phyloP scores from a whole-genome alignment of 2,329 filamentous ascomycete genomes.

The Cladophialophora carrionii region DNA sequence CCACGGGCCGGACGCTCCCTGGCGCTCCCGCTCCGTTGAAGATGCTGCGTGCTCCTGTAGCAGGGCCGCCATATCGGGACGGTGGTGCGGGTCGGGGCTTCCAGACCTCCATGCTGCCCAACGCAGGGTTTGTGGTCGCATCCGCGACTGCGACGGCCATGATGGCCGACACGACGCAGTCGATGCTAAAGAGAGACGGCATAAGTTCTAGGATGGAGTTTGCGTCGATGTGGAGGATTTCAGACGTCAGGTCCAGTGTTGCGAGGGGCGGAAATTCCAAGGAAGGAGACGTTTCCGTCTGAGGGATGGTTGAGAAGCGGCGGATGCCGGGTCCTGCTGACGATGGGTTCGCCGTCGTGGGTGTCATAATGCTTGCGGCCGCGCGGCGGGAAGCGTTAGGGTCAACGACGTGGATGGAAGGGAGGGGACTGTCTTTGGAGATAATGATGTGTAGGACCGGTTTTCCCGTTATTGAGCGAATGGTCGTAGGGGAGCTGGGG shows the following conservation, averaged over 20 bases:
- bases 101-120: conserved; percentile 44
- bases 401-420: conserved; percentile 45
- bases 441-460: conserved; percentile 49
- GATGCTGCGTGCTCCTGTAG: conserved; percentile 1
- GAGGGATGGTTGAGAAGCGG: conserved; percentile 45
- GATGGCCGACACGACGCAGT: conserved; percentile 52
- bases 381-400: conserved; percentile 41
- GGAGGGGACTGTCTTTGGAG: conserved; percentile 45
- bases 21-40: conserved; percentile 4
- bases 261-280: conserved; percentile 42
- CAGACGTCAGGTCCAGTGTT: conserved; percentile 49
- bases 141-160: conserved; percentile 52
- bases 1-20: conserved; percentile 38
- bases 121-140: conserved; percentile 45
- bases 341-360: conserved; percentile 5
- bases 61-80: conserved; percentile 17
- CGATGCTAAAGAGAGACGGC: conserved; percentile 53
- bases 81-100: conserved; percentile 34
- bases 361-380: conserved; percentile 32
- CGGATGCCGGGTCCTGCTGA: conserved; percentile 29
- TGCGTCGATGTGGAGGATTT: conserved; percentile 46
- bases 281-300: conserved; percentile 43
- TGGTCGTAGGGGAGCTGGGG: conserved; percentile 17
- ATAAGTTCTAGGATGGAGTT: conserved; percentile 47
- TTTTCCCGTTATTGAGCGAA: conserved; percentile 26